These are phyloP conservation scores for Suhomyces bolitotheri DNA, from an alignment of 1,139 yeast species.

Conservation along the genomic window DNA sequence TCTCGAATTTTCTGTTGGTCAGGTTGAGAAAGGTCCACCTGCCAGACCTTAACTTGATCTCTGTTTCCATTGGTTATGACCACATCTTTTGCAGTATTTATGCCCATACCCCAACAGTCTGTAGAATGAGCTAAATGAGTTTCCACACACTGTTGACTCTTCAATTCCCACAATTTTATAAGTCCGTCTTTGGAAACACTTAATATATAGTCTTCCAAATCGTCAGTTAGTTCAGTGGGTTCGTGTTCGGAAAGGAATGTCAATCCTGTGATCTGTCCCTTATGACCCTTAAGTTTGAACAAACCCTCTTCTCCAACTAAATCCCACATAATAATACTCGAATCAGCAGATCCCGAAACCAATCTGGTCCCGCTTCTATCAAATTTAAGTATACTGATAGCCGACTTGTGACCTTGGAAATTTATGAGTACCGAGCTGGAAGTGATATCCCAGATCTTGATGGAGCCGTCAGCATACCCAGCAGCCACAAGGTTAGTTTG, in stretches of 20 bases:
- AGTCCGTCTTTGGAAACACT: constrained; percentile 88
- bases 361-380: constrained; percentile 82
- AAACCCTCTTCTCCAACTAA: constrained; percentile 89
- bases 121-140: constrained; percentile 92
- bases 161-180: constrained; percentile 89
- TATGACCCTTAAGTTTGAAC: constrained; percentile 83
- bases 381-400: constrained; percentile 66
- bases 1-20: constrained; percentile 57
- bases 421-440: constrained; percentile 75
- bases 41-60: constrained; percentile 85
- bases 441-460: constrained; percentile 89
- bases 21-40: constrained; percentile 53
- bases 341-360: constrained; percentile 83
- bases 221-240: constrained; percentile 40
- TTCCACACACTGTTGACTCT: constrained; percentile 86
- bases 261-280: constrained; percentile 82
- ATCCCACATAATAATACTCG: constrained; percentile 90
- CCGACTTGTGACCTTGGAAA: constrained; percentile 85
- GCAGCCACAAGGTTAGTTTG: constrained; percentile 76
- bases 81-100: constrained; percentile 39
- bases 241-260: constrained; percentile 44
- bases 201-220: constrained; percentile 67
- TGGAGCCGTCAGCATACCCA: constrained; percentile 86
- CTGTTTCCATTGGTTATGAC: constrained; percentile 75
- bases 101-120: constrained; percentile 85